These are phyloP conservation scores for Nitzschia palea DNA, from an alignment of 108 stramenopile species.

Conservation along the genomic window DNA sequence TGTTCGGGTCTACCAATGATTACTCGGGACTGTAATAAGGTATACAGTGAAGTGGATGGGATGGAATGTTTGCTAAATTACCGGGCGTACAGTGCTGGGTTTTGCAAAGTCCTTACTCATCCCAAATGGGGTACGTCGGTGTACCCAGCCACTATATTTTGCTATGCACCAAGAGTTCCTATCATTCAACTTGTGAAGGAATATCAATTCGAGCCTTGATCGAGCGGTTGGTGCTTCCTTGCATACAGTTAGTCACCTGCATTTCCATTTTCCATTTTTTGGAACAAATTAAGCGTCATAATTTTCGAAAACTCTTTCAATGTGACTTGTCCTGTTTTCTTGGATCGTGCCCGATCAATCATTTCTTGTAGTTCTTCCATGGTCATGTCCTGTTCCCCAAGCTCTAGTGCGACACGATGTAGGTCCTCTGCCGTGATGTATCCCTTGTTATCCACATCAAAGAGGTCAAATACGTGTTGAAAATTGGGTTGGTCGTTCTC, in stretches of 20 bases:
- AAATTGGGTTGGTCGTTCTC: conserved; percentile 50
- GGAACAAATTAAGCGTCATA: conserved; percentile 84
- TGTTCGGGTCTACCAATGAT: conserved; percentile 96
- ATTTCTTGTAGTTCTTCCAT: conserved; percentile 98
- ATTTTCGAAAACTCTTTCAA: conserved; percentile 90
- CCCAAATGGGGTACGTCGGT: conserved; percentile 93
- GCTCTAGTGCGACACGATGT: conserved; percentile 92
- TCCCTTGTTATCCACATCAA: conserved; percentile 96
- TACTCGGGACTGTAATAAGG: conserved; percentile 60
- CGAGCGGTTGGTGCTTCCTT: neutral
- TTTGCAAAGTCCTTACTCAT: conserved; percentile 96
- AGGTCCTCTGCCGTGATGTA: conserved; percentile 93
- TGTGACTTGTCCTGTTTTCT: conserved; percentile 85
- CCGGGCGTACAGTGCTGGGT: conserved; percentile 92
- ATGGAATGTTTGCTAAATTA: conserved; percentile 89
- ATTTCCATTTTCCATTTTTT: neutral
- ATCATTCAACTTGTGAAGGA: conserved; percentile 48
- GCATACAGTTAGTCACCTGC: neutral
- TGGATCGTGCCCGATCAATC: conserved; percentile 93
- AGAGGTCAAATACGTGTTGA: conserved; percentile 95
- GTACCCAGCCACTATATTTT: conserved; percentile 96
- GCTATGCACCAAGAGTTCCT: conserved; percentile 62
- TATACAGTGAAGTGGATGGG: conserved; percentile 94
- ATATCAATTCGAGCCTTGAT: conserved; percentile 12
- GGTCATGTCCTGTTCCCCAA: conserved; percentile 95